Conservation (phyloP, 2,329 filamentous ascomycete genomes). For the Bipolaris cookei region DNA sequence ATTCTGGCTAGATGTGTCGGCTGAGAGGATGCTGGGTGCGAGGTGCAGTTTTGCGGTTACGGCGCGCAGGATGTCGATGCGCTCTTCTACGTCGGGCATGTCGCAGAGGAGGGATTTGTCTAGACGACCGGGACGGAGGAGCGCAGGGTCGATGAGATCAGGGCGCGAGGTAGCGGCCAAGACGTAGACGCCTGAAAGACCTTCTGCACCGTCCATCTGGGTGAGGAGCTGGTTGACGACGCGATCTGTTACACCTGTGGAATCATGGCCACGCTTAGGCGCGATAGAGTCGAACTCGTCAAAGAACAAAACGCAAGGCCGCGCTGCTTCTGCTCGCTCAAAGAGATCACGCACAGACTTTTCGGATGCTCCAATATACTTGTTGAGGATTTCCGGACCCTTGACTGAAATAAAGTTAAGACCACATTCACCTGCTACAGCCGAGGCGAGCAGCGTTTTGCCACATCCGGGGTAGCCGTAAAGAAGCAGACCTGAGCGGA, state of each 20-base stretch:
- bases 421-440: conserved; percentile 96
- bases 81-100: conserved; percentile 79
- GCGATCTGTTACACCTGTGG: conserved; percentile 95
- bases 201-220: conserved; percentile 98
- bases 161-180: conserved; percentile 92
- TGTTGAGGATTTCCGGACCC: conserved; percentile 97
- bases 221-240: conserved; percentile 98
- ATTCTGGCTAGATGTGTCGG: conserved; percentile 37
- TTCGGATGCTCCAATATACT: conserved; percentile 97
- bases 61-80: conserved; percentile 85
- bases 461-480: conserved; percentile 97
- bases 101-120: conserved; percentile 94
- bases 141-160: conserved; percentile 91
- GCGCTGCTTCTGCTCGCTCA: conserved; percentile 86
- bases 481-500: conserved; percentile 88
- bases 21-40: conserved; percentile 66
- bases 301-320: conserved; percentile 95
- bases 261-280: conserved; percentile 95
- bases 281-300: conserved; percentile 99
- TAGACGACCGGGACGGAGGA: conserved; percentile 87
- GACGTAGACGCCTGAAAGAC: conserved; percentile 92
- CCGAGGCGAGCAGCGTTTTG: conserved; percentile 92
- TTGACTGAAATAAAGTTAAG: conserved; percentile 99
- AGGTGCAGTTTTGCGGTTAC: conserved; percentile 83
- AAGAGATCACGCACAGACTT: conserved; percentile 96